Evolutionary conservation across 2,329 filamentous ascomycete species (phyloP), one percentile per base, ranked within the genome.

Genomic region (Eutypa lata): DNA sequence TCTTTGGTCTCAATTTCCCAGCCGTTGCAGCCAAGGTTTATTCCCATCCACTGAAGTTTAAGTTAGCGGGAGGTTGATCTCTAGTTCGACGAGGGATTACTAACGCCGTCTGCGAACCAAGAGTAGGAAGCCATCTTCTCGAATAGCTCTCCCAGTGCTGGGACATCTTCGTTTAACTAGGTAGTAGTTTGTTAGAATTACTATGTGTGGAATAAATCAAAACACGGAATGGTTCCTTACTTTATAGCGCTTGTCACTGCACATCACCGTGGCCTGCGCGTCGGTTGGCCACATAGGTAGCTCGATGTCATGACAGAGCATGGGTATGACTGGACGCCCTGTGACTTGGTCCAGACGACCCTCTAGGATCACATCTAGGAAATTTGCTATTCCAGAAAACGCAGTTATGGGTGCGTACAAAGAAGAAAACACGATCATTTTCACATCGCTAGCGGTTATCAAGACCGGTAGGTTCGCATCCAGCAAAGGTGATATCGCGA

Each of bases 401-500:
- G 33, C 44, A 11, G 21, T 21, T 6, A 61, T 54, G 2, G 74
- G 74, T 3, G 57, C 18, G 53, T 75, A 76, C 2, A 76, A 37
- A 2, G 59, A 53, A 1, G 52, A 48, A 49, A 76, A 73, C 26
- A 76, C 63, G 7, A 70, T 42, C 45, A 50, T 49, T 60, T 72
- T 73, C 43, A 78, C 22, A 51, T 72, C 66, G 50, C 62, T 64
- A 35, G 70, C 67, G 7, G 73, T 69, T 26, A 77, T 42, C 35
- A 77, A 53, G 22, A 67, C 60, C 6, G 70, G 71, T 21, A 73
- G 49, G 18, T 67, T 69, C 2, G 51, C 54, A 14, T 58, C 31
- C 0, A 52, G 22, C 13, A 1, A 13, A n/a, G 13, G 57, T n/a
- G 66, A 56, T 8, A 70, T 55, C 33, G 69, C 64, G 11, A 66